Evolutionary conservation across 192 early-diverging fungal species (phyloP).

Genomic region (Chytriomyces hyalinus): DNA sequence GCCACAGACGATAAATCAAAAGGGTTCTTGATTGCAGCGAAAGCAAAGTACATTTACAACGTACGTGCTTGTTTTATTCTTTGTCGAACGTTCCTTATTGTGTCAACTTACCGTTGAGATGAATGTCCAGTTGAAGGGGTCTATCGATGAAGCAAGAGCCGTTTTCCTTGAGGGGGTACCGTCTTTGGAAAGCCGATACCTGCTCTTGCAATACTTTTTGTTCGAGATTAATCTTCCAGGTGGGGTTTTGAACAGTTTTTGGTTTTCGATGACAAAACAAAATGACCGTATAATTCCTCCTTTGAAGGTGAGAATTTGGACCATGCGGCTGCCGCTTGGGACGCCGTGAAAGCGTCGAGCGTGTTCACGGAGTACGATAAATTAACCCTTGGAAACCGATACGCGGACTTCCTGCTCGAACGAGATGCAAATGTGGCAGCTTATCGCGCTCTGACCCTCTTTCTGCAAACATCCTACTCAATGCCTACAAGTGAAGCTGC

Average conservation of each 20-base stretch:
- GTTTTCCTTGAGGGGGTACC: slow-evolving; percentile 54
- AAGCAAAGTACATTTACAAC: slow-evolving; percentile 56
- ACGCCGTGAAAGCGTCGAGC: slow-evolving; percentile 48
- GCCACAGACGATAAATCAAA: slow-evolving; percentile 55
- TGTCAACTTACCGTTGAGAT: neutral
- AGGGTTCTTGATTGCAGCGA: slow-evolving; percentile 58
- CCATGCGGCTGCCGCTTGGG: slow-evolving; percentile 54
- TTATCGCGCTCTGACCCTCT: neutral
- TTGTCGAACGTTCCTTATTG: neutral
- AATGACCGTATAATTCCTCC: neutral
- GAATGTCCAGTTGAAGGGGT: neutral
- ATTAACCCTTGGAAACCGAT: slow-evolving; percentile 59
- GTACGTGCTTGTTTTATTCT: slow-evolving; percentile 39
- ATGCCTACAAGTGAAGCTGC: slow-evolving; percentile 23
- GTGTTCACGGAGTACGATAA: slow-evolving; percentile 58
- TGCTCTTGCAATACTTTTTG: slow-evolving; percentile 61
- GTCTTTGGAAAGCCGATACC: slow-evolving; percentile 56
- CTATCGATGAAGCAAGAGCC: slow-evolving; percentile 43
- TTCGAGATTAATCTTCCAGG: slow-evolving; percentile 69
- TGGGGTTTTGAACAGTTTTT: slow-evolving; percentile 27
- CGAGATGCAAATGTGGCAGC: slow-evolving; percentile 48
- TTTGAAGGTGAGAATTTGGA: slow-evolving; percentile 48
- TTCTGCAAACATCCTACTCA: slow-evolving; percentile 8
- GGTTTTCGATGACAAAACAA: neutral
- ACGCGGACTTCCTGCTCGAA: slow-evolving; percentile 64